Conservation (phyloP, 139 green algal genomes). For the Coelastrella sp. region DNA sequence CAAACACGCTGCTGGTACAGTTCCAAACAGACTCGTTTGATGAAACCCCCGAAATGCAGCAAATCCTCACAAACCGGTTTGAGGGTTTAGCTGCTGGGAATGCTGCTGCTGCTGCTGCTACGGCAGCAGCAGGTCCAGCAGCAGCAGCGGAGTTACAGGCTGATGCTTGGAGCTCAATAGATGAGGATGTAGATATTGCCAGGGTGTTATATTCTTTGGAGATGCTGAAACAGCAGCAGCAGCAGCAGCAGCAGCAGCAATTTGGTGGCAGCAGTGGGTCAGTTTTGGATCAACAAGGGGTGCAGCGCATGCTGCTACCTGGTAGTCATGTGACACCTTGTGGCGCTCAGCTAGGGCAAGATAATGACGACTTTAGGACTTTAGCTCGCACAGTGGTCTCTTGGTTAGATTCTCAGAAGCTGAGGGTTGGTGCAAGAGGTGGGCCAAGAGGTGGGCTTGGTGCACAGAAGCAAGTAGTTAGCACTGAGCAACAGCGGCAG, state of each 20-base stretch:
- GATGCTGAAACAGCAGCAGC: slow-evolving; percentile 3
- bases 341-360: slow-evolving; percentile 14
- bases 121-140: background rate
- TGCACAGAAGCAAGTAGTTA: background rate
- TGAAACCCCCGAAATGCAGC: slow-evolving; percentile 84
- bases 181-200: slow-evolving; percentile 20
- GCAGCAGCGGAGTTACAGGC: background rate
- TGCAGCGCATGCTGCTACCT: slow-evolving; percentile 52
- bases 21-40: slow-evolving; percentile 93
- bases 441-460: background rate
- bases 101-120: background rate
- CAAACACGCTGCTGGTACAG: slow-evolving; percentile 89
- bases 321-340: slow-evolving; percentile 71
- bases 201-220: background rate
- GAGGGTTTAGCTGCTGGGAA: background rate
- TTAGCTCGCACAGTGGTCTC: background rate
- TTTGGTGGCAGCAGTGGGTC: background rate
- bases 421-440: background rate
- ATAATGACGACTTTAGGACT: background rate
- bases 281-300: background rate
- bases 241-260: background rate
- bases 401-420: background rate
- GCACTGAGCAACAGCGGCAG: background rate
- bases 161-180: slow-evolving; percentile 13
- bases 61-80: slow-evolving; percentile 63